These are phyloP conservation scores for Ophiostoma himal-ulmi DNA, from an alignment of 2,329 filamentous ascomycete genomes.

Conservation along the genomic window DNA sequence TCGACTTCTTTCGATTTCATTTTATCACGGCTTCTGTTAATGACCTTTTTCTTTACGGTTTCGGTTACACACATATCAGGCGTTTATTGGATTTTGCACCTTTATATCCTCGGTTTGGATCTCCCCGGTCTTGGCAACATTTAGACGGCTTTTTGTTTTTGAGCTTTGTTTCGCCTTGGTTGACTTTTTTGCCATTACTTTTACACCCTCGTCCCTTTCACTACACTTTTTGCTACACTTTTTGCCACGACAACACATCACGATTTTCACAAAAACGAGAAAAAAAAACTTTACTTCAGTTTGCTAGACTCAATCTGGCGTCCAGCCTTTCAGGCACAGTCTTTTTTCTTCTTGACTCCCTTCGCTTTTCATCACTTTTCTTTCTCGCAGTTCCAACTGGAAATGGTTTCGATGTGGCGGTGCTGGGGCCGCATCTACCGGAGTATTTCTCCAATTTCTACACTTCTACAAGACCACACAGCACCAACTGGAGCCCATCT, in stretches of 20 bases:
- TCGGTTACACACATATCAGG: constrained; percentile 9
- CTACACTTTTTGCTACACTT: background rate
- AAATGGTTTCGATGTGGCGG: background rate
- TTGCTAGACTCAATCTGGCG: constrained; percentile 9
- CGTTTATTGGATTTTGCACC: constrained; percentile 16
- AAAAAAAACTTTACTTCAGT: constrained; percentile 17
- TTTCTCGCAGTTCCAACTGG: background rate
- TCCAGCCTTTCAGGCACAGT: constrained; percentile 4
- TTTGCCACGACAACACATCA: constrained; percentile 18
- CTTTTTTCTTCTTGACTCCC: background rate
- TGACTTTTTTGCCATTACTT: background rate
- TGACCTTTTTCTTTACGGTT: constrained; percentile 9
- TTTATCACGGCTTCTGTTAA: constrained; percentile 13
- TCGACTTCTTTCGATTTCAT: constrained; percentile 2
- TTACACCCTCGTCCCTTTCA: background rate
- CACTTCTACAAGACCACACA: background rate
- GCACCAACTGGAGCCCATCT: background rate
- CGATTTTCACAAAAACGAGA: constrained; percentile 18
- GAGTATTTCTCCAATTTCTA: background rate
- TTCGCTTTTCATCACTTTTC: background rate
- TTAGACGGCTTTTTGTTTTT: constrained; percentile 13
- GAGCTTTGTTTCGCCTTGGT: constrained; percentile 1
- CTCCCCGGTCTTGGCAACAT: constrained; percentile 12
- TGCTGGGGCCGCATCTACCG: background rate
- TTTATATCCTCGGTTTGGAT: constrained; percentile 18